Evolutionary conservation across 2,329 filamentous ascomycete species (phyloP).

Genomic region (Penicillium glabrum): DNA sequence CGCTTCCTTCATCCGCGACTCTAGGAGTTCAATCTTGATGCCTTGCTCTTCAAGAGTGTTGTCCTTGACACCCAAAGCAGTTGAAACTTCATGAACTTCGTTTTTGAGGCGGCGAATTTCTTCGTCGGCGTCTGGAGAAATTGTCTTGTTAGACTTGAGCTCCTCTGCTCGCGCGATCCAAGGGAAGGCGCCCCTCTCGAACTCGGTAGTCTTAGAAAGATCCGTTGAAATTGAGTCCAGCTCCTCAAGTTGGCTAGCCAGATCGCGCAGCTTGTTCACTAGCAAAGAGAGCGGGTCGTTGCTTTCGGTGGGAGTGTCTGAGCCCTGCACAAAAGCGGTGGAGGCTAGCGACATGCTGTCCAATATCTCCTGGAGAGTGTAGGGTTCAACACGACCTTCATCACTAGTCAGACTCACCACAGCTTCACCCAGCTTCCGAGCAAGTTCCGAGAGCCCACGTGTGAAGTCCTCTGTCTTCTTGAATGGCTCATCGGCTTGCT

Average conservation of each 20-base stretch:
- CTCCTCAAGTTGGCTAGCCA: constrained; percentile 66
- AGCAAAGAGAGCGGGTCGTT: constrained; percentile 69
- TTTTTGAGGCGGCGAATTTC: constrained; percentile 79
- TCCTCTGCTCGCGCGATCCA: constrained; percentile 83
- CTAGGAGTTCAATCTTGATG: constrained; percentile 92
- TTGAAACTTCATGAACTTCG: constrained; percentile 74
- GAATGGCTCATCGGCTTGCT: constrained; percentile 67
- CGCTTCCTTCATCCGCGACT: constrained; percentile 82
- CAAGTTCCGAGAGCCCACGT: constrained; percentile 64
- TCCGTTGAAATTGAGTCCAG: constrained; percentile 70
- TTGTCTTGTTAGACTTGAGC: constrained; percentile 76
- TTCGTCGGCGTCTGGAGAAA: constrained; percentile 79
- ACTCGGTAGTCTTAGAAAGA: constrained; percentile 72
- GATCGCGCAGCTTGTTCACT: constrained; percentile 63
- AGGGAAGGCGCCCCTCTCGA: constrained; percentile 72
- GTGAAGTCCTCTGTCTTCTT: constrained; percentile 67
- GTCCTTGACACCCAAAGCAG: constrained; percentile 70
- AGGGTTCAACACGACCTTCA: constrained; percentile 67
- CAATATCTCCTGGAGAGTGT: constrained; percentile 67
- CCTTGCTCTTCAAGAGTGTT: constrained; percentile 79
- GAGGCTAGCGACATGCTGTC: constrained; percentile 51
- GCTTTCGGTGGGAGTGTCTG: constrained; percentile 27
- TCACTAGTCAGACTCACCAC: constrained; percentile 68
- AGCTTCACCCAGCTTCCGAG: constrained; percentile 65
- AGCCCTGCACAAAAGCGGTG: constrained; percentile 23